phyloP scores from a whole-genome alignment of 2,329 filamentous ascomycete species.

The Neocatenulostroma microsporum region DNA sequence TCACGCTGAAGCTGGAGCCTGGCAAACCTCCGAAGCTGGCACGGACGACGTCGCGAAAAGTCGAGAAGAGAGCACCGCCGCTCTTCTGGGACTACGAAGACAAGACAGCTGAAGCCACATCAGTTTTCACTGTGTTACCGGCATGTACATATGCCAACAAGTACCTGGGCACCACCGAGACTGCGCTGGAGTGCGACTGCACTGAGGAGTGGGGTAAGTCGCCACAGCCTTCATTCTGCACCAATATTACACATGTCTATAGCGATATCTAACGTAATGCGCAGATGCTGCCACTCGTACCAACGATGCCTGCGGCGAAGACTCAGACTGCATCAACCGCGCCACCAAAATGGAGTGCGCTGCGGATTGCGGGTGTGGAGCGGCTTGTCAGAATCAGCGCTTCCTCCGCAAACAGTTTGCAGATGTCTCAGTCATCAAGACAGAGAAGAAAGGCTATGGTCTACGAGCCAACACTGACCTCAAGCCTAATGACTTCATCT shows the following conservation, averaged over 20 bases:
- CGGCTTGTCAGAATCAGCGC: conserved; percentile 84
- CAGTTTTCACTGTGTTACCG: conserved; percentile 70
- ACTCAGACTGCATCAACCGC: conserved; percentile 97
- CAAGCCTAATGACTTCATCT: conserved; percentile 82
- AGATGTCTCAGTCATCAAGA: conserved; percentile 89
- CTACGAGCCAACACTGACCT: conserved; percentile 74
- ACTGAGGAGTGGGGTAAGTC: conserved; percentile 85
- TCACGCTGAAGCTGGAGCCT: conserved; percentile 56
- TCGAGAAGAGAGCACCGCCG: conserved; percentile 52
- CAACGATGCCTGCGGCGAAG: conserved; percentile 87
- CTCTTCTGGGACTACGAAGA: conserved; percentile 71
- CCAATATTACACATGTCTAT: conserved; percentile 5
- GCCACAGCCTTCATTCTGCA: conserved; percentile 7
- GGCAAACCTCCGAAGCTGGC: conserved; percentile 63
- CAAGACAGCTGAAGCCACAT: conserved; percentile 65
- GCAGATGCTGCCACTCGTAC: conserved; percentile 43
- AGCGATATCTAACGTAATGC: conserved; percentile 25
- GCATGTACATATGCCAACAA: conserved; percentile 89
- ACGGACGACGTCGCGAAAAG: conserved; percentile 66
- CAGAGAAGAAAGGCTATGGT: conserved; percentile 94
- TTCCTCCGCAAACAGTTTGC: conserved; percentile 89
- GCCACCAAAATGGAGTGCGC: conserved; percentile 97
- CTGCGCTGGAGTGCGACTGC: conserved; percentile 93
- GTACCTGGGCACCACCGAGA: conserved; percentile 81
- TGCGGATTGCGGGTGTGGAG: conserved; percentile 77